Percentiles rank a stretch among this genome's conserved stretches.
Evolutionary conservation across 768 basidiomycete species (phyloP).

Genomic region (Obba rivulosa): DNA sequence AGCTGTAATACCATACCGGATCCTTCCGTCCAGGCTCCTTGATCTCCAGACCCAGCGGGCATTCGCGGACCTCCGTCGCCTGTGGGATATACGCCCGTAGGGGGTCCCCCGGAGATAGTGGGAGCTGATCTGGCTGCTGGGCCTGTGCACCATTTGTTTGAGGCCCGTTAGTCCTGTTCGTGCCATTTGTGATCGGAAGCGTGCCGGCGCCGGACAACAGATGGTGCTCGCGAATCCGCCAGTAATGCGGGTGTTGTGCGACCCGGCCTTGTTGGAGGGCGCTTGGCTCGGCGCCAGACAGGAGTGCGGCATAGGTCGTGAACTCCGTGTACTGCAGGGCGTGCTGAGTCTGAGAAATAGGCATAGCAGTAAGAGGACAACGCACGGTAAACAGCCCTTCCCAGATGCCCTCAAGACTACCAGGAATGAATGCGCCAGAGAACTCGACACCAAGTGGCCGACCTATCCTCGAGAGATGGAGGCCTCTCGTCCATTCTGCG

Average conservation of each 20-base stretch:
- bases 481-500: constrained; percentile 52
- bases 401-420: constrained; percentile 75
- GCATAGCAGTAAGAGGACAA: constrained; percentile 5
- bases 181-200: background rate
- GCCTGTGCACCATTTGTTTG: background rate
- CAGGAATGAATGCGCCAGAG: constrained; percentile 49
- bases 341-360: background rate
- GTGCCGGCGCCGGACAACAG: constrained; percentile 28
- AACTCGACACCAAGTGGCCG: constrained; percentile 35
- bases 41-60: constrained; percentile 41
- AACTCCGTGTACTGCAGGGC: constrained; percentile 72
- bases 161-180: background rate
- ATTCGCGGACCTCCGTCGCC: constrained; percentile 45
- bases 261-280: constrained; percentile 69
- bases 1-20: constrained; percentile 24
- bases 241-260: constrained; percentile 84
- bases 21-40: constrained; percentile 34
- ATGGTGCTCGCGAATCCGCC: constrained; percentile 80
- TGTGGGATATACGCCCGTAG: constrained; percentile 57
- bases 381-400: constrained; percentile 74
- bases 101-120: constrained; percentile 55
- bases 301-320: constrained; percentile 71
- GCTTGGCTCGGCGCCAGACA: constrained; percentile 61
- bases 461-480: constrained; percentile 22
- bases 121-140: constrained; percentile 9